Percentiles rank a stretch among this genome's conserved stretches.
These are phyloP conservation scores for Cadophora sp. DNA, from an alignment of 2,329 filamentous ascomycete genomes.

Conservation along the genomic window DNA sequence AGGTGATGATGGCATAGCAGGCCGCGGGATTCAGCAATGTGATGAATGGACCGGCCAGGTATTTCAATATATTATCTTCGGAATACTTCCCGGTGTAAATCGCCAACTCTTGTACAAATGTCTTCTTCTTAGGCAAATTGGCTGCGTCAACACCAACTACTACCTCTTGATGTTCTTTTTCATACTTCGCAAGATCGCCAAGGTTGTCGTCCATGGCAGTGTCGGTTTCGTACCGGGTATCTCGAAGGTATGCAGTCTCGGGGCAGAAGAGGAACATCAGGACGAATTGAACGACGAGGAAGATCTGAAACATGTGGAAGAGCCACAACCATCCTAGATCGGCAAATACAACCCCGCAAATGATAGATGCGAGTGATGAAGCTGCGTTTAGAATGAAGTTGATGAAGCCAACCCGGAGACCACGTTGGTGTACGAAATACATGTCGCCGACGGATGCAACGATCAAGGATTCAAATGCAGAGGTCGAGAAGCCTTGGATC, in stretches of 20 bases:
- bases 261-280: conserved; percentile 22
- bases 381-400: conserved; percentile 23
- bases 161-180: conserved; percentile 12
- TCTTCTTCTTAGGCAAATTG: conserved; percentile 19
- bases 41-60: conserved; percentile 19
- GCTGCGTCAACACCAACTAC: conserved; percentile 4
- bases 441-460: conserved; percentile 19
- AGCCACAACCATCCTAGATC: conserved; percentile 22
- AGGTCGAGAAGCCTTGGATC: conserved; percentile 18
- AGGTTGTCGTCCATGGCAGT: conserved; percentile 16
- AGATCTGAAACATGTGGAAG: conserved; percentile 25
- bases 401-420: conserved; percentile 13
- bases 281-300: conserved; percentile 20
- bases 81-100: conserved; percentile 18
- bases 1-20: conserved; percentile 57
- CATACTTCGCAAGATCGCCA: conserved; percentile 18
- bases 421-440: conserved; percentile 24
- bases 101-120: conserved; percentile 22
- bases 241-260: conserved; percentile 20
- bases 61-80: conserved; percentile 21
- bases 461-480: conserved; percentile 15
- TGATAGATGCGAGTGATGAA: conserved; percentile 16
- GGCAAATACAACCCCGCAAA: conserved; percentile 19
- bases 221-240: conserved; percentile 21
- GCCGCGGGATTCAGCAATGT: conserved; percentile 49